phyloP scores from a whole-genome alignment of 257 asterid species.

The Phtheirospermum japonicum region DNA sequence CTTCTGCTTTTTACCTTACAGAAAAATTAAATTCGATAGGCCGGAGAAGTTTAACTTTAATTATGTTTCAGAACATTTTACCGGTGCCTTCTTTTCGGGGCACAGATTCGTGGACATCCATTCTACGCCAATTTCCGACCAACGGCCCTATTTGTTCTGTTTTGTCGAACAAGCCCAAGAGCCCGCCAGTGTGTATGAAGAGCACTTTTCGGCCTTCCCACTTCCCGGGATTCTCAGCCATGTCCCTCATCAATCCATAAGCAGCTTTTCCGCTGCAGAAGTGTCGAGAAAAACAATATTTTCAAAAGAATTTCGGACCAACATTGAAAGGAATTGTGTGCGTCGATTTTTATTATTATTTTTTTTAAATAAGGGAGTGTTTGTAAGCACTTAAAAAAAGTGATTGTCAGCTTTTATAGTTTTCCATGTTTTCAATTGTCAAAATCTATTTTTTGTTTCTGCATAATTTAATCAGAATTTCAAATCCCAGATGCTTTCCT shows the following conservation, averaged over 20 bases:
- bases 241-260: conserved; percentile 74
- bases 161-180: conserved; percentile 77
- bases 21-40: no score
- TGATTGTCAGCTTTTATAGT: no score
- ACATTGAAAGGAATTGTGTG: no score
- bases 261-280: conserved; percentile 82
- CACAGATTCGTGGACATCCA: conserved; percentile 63
- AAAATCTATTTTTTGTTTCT: no score
- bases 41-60: conserved; percentile 6
- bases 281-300: not conserved
- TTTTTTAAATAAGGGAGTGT: no score
- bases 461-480: no score
- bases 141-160: conserved; percentile 61
- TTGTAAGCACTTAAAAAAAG: no score
- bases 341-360: no score
- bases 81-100: conserved; percentile 78
- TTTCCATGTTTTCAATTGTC: no score
- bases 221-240: conserved; percentile 62
- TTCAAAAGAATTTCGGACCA: not conserved
- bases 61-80: conserved; percentile 60
- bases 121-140: conserved; percentile 69
- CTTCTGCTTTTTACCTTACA: not conserved
- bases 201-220: conserved; percentile 92
- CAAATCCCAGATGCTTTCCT: no score
- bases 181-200: conserved; percentile 93